Base-by-base conservation (phyloP, 2,329 filamentous ascomycete genomes). In the Pseudogymnoascus sp. region DNA sequence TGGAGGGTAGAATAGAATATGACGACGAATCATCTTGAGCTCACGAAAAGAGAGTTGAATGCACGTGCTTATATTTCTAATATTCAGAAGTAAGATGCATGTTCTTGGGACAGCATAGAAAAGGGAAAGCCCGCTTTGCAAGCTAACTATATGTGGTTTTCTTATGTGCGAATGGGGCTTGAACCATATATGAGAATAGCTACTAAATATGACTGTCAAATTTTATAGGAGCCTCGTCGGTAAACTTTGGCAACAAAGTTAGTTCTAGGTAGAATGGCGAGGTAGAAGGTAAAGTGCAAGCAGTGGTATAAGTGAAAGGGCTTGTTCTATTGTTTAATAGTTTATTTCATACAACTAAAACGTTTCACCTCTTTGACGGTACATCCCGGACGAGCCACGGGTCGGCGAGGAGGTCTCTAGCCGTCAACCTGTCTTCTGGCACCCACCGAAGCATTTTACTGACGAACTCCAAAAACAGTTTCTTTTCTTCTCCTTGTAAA, bases 381-480 rank as follows among this genome's bases (percentile, higher is more conserved):
- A 12, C 35, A n/a, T 37, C 35, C 14, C 35, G 35, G 35, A 37
- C 12, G 35, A 73, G 65, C 67, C 71, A 73, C 5, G 71, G 71
- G 66, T 75, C 71, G 37, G 70, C 60, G 33, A 69, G 67, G 5
- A 76, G 67, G 25, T 74, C 68, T 43, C 67, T 71, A 1, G 74
- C 74, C 5, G 70, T 74, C 16, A 65, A 66, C 58, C 73, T 67
- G 40, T 73, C 60, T 63, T 71, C 72, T 40, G 73, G 73, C 35
- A 70, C 62, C 72, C 71, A 75, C 43, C 65, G 65, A 4, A 75
- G 65, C 74, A 75, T 75, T 59, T 66, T 66, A 12, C 40, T 62
- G 5, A 70, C 61, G 61, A 75, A 74, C 25, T 68, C 61, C 18
- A 75, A 62, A 35, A 75, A 76, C 5, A 70, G 63, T n/a, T 59